Evolutionary conservation across 768 basidiomycete genomes (phyloP), one percentile per base, ranked within the genome.

Genomic region (Albatrellus ellisii): DNA sequence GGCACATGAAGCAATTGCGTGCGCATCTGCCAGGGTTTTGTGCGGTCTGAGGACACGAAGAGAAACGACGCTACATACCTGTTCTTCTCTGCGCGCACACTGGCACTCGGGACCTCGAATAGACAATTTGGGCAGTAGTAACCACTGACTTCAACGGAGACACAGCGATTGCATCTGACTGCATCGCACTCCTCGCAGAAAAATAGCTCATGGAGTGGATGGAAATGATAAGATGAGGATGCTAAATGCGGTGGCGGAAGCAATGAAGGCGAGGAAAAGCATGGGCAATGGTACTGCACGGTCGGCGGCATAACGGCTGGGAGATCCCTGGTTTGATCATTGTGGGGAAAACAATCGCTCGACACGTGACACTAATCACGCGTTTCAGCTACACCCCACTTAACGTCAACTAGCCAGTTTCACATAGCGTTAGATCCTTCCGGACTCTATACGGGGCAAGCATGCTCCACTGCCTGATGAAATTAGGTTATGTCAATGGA

Each of bases 181-280:
- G 86, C 82, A 60, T 98, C 94, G 60, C 95, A 99, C 72, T 98
- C 94, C 61, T 97, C 92, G 60, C 95, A 99, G 59, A 98, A 98
- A 61, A 89, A 95, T 6, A 99, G 75, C 22, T 72, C 73, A 53
- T 87, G 74, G 2, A 98, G 71, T 5, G 81, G 72, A 52, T 92
- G 87, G 56, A 91, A 88, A 51, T 75, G 79, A 52, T 78, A 73
- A 0, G 79, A 75, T 0, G 90, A 88, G 0, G 90, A 87, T 2
- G 73, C 64, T 0, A 85, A 67, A 52, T 77, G 79, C 0, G 84
- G 86, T 3, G 79, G 80, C 9, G 85, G 86, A 9, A 81, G 79
- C 17, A 68, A 58, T 12, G 70, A 70, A 14, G 70, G 67, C 5
- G 59, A 56, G 15, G 79, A 73, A 11, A 78, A 66, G 56, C 85